Evolutionary conservation across 2,329 filamentous ascomycete genomes (phyloP).

Genomic region (Penicillium polonicum): DNA sequence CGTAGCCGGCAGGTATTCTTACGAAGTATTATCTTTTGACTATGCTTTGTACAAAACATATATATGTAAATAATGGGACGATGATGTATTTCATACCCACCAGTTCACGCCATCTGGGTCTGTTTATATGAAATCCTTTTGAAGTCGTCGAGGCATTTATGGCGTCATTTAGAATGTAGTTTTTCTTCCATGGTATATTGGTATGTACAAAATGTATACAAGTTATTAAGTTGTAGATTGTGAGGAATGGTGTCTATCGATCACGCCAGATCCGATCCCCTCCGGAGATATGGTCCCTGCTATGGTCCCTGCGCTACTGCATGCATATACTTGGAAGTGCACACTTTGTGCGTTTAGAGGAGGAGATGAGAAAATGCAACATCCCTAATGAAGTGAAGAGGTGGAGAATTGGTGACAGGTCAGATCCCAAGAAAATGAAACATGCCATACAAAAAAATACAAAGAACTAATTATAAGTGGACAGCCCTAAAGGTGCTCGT

Average conservation of each 20-base stretch:
- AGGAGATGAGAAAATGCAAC: neutral
- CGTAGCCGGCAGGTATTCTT: neutral
- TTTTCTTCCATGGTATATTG: neutral
- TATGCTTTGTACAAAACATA: neutral
- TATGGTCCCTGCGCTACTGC: conserved; percentile 12
- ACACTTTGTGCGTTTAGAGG: neutral
- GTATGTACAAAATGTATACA: neutral
- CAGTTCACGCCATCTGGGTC: neutral
- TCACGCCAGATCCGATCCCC: conserved; percentile 17
- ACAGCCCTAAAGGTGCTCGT: neutral
- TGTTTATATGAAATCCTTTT: neutral
- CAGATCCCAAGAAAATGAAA: neutral
- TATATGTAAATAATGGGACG: neutral
- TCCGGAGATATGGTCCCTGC: conserved; percentile 16
- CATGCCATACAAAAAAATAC: too few species aligned
- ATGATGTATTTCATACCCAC: conserved; percentile 5
- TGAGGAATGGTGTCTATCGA: conserved; percentile 1
- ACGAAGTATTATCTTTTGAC: too few species aligned
- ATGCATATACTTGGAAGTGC: conserved; percentile 11
- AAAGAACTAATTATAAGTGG: neutral
- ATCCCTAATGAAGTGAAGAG: neutral
- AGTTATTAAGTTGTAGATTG: neutral
- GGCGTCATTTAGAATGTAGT: conserved; percentile 3
- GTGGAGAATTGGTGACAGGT: too few species aligned
- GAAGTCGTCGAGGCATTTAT: conserved; percentile 3